Evolutionary conservation across 192 early-diverging fungal species (phyloP), one percentile per base, ranked within the genome.

Genomic region (Backusella tarrabulga): DNA sequence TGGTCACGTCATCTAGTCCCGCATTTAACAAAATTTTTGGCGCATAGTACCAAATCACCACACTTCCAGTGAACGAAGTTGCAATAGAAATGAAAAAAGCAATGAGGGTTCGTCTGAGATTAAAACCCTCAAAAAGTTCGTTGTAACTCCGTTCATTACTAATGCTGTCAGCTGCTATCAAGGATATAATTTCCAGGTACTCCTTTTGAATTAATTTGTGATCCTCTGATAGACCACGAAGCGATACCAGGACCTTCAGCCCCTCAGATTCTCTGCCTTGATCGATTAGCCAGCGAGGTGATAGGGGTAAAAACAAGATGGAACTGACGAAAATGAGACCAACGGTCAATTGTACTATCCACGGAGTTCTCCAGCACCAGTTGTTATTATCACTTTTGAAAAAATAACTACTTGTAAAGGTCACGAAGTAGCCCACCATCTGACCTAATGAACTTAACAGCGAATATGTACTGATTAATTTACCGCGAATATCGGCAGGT

Each of bases 401-500:
- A 29, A 29, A 63, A 23, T 63, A 63, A 19, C 69, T 73, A 32
- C 79, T 80, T 46, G 76, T 86, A 82, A 85, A 89, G 4, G 85
- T 81, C 9, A 90, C 77, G 74, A 86, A 86, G 72, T 88, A 92
- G 34, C 89, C 88, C 14, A 92, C 81, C 35, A 89, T 83, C 63
- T 90, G 88, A 40, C 92, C 97, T 86, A 95, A 90, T 60, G 95
- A 96, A 79, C 96, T 95, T 77, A 95, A 92, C 82, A 95, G 89
- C 74, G 97, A 95, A 77, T 95, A 92, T 46, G 96, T 84, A 23
- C 92, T 90, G 41, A 95, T 90, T 11, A 97, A 88, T 17, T 93
- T 91, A 44, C 95, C 95, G 79, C 95, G 93, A 77, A 96, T 93
- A 17, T 91, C 91, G 4, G 95, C 87, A 26, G 93, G 90, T 71